A percentile compares a stretch with the other conserved stretches of the same genome.
Evolutionary conservation across 257 asterid genomes (phyloP).

Genomic region (Primulina tabacum): DNA sequence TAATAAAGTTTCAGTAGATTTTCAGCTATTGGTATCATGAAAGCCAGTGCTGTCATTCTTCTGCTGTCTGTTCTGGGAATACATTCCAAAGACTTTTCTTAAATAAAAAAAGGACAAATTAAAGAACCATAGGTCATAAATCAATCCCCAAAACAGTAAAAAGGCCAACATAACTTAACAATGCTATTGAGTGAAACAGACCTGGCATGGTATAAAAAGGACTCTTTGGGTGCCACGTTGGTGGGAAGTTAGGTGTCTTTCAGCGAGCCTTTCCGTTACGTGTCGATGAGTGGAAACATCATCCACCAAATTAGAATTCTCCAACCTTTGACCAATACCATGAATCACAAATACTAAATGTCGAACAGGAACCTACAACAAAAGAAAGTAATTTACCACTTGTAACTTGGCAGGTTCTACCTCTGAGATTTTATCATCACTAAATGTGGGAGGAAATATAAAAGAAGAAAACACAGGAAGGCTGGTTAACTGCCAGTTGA

Average conservation of each 20-base stretch:
- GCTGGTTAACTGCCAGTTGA: slow-evolving; percentile 1
- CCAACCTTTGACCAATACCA: slow-evolving; percentile 97
- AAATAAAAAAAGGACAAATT: neutral
- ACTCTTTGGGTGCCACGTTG: slow-evolving; percentile 89
- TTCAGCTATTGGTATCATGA: neutral
- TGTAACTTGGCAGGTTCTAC: slow-evolving; percentile 1
- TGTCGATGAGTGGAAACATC: slow-evolving; percentile 87
- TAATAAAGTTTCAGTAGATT: neutral
- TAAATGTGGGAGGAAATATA: slow-evolving; percentile 11
- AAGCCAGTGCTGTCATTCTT: neutral
- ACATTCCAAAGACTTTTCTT: neutral
- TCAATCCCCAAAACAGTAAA: neutral
- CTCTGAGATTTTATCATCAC: slow-evolving; percentile 17
- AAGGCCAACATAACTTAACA: slow-evolving; percentile 4
- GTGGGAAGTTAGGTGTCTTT: slow-evolving; percentile 75
- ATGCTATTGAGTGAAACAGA: slow-evolving; percentile 26
- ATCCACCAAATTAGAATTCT: slow-evolving; percentile 94
- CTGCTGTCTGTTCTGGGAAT: neutral
- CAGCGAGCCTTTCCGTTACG: slow-evolving; percentile 70
- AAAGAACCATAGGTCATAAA: slow-evolving; percentile 9
- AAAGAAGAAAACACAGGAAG: slow-evolving; percentile 9
- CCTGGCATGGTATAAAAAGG: slow-evolving; percentile 96
- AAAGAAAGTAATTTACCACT: slow-evolving; percentile 19
- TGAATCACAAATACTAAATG: slow-evolving; percentile 98
- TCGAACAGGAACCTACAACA: slow-evolving; percentile 83